Conservation (phyloP, 768 basidiomycete species). For the Mycena leptocephala region DNA sequence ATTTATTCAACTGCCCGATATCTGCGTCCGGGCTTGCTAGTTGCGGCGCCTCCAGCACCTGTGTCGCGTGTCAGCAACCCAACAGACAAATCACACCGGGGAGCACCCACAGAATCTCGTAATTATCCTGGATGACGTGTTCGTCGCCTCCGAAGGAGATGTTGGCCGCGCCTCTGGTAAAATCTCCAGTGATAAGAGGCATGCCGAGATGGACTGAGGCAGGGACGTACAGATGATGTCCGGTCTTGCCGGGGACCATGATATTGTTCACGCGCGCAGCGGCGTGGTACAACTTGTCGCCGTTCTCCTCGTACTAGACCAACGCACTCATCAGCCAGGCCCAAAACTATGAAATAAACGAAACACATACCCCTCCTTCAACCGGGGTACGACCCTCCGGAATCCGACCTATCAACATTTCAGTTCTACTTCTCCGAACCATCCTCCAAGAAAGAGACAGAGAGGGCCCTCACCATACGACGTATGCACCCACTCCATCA, state of each 20-base stretch:
- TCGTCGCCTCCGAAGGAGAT: conserved; percentile 64
- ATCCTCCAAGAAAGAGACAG: background rate
- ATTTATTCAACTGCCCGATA: too few species aligned
- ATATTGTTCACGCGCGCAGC: background rate
- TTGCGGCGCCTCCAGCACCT: conserved; percentile 17
- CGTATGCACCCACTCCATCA: conserved; percentile 84
- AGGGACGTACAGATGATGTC: conserved; percentile 18
- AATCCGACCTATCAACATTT: conserved; percentile 48
- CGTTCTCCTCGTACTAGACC: conserved; percentile 19
- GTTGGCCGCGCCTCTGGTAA: conserved; percentile 56
- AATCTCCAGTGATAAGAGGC: background rate
- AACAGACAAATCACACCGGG: background rate
- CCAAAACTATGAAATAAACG: background rate
- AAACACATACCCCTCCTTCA: conserved; percentile 19
- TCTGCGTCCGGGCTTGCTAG: too few species aligned
- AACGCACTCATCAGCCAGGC: background rate
- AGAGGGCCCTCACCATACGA: conserved; percentile 63
- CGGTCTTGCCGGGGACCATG: conserved; percentile 24
- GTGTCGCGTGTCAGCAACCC: background rate
- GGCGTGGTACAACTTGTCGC: conserved; percentile 20
- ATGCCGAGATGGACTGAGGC: too few species aligned
- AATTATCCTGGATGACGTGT: conserved; percentile 53
- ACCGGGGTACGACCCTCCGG: conserved; percentile 12
- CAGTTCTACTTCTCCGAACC: background rate
- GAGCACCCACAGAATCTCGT: conserved; percentile 64